A percentile compares a stretch with the other conserved stretches of the same genome.
phyloP scores from a whole-genome alignment of 805 yeast species.

The Starmerella vaccinii region DNA sequence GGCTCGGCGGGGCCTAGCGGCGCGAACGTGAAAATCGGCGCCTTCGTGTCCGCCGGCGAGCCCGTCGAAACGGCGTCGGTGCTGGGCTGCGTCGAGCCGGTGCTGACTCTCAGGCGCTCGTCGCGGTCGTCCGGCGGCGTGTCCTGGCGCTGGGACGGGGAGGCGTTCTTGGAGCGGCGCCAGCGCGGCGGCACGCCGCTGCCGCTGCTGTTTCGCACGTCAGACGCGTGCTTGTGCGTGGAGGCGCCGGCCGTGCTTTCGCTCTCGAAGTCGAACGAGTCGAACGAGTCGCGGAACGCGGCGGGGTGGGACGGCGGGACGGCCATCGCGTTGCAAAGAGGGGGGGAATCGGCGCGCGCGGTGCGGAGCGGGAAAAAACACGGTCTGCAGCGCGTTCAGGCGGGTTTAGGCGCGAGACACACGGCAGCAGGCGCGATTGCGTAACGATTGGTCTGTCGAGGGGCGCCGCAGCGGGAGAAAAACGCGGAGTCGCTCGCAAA shows the following conservation, averaged over 20 bases:
- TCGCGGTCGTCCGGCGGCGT: not conserved
- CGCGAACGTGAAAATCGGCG: too few relatives aligned
- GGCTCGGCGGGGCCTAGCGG: not conserved
- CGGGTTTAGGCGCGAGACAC: not conserved
- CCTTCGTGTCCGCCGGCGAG: too few relatives aligned
- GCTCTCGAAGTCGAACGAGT: constrained; percentile 19
- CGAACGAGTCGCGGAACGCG: constrained; percentile 18
- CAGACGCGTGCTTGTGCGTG: not conserved
- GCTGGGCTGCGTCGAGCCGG: not conserved
- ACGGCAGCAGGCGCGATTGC: not conserved
- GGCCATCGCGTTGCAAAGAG: not conserved
- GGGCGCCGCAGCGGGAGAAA: not conserved
- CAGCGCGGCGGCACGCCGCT: constrained; percentile 6
- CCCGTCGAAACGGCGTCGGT: not conserved
- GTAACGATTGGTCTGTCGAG: not conserved
- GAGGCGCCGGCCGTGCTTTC: constrained; percentile 1
- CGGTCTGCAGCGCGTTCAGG: not conserved
- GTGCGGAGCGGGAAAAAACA: too few relatives aligned
- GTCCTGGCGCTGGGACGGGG: not conserved
- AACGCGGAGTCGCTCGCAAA: not conserved
- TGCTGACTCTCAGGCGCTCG: not conserved
- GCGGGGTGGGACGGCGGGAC: not conserved
- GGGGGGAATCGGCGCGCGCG: too few relatives aligned
- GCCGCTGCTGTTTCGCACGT: constrained; percentile 1
- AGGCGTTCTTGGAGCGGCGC: constrained; percentile 3